phyloP scores from a whole-genome alignment of 2,329 filamentous ascomycete species.

The Alternaria sp. region DNA sequence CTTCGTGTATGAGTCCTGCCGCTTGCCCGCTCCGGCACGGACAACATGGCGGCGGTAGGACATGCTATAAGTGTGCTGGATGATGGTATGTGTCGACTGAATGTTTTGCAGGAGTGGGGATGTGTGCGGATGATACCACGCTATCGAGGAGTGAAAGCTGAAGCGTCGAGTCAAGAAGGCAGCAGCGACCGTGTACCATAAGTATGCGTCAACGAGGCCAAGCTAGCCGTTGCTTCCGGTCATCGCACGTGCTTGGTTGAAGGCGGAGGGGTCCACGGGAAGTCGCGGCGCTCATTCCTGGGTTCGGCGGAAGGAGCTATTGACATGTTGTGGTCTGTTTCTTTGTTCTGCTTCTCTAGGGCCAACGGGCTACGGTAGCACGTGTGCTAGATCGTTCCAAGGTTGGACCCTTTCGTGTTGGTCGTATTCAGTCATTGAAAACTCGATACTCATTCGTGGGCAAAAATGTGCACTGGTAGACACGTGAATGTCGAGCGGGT shows the following conservation, averaged over 20 bases:
- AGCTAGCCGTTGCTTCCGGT: neutral
- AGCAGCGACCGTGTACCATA: neutral
- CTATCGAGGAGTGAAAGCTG: neutral
- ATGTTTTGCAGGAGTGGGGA: neutral
- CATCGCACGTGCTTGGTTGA: neutral
- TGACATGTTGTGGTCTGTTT: neutral
- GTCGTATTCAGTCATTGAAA: neutral
- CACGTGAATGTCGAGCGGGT: neutral
- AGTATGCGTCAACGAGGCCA: neutral
- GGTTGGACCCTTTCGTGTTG: neutral
- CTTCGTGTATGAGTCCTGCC: neutral
- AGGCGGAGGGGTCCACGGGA: neutral
- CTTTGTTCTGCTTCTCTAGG: neutral
- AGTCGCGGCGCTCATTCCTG: neutral
- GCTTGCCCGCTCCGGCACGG: neutral
- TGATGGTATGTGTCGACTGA: neutral
- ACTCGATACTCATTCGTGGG: neutral
- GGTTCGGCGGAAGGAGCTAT: neutral
- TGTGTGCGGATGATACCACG: neutral
- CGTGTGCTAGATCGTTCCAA: neutral
- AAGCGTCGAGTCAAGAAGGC: neutral
- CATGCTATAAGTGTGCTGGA: neutral
- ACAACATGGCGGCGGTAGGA: neutral
- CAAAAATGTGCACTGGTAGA: accelerated
- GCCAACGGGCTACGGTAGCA: neutral